Conservation (phyloP, 495 filamentous ascomycete species). For the Penicillium nucicola region DNA sequence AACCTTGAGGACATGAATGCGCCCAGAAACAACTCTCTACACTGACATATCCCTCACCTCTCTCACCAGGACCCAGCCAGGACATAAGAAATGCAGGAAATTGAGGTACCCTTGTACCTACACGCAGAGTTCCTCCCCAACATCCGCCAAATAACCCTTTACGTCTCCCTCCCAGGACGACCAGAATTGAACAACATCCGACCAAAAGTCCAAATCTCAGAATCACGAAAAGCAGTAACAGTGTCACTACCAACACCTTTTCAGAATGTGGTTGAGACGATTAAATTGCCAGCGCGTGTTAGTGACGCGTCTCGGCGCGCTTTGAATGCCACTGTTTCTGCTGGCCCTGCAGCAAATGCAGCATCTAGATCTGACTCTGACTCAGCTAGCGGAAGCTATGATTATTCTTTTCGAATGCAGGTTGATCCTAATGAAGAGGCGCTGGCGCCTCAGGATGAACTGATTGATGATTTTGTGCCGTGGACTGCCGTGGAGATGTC, state of each 20-base stretch:
- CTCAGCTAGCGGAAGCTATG: slow-evolving; percentile 8
- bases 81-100: background rate
- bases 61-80: too few species aligned
- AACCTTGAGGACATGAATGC: too few species aligned
- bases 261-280: slow-evolving; percentile 40
- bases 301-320: slow-evolving; percentile 25
- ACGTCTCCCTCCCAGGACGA: slow-evolving; percentile 58
- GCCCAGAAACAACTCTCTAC: too few species aligned
- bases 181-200: slow-evolving; percentile 28
- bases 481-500: slow-evolving; percentile 72
- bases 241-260: slow-evolving; percentile 44
- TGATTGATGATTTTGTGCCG: slow-evolving; percentile 48
- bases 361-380: background rate
- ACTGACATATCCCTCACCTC: too few species aligned
- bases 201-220: slow-evolving; percentile 34
- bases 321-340: slow-evolving; percentile 6
- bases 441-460: slow-evolving; percentile 19
- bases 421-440: slow-evolving; percentile 42
- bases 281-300: slow-evolving; percentile 67
- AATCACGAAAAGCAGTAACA: slow-evolving; percentile 38
- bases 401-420: slow-evolving; percentile 67
- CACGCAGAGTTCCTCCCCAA: slow-evolving; percentile 88
- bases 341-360: too few species aligned
- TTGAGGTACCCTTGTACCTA: slow-evolving; percentile 40
- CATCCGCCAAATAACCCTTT: slow-evolving; percentile 79